Base-by-base conservation (phyloP, 2,329 filamentous ascomycete species). In the Alternaria arborescens region DNA sequence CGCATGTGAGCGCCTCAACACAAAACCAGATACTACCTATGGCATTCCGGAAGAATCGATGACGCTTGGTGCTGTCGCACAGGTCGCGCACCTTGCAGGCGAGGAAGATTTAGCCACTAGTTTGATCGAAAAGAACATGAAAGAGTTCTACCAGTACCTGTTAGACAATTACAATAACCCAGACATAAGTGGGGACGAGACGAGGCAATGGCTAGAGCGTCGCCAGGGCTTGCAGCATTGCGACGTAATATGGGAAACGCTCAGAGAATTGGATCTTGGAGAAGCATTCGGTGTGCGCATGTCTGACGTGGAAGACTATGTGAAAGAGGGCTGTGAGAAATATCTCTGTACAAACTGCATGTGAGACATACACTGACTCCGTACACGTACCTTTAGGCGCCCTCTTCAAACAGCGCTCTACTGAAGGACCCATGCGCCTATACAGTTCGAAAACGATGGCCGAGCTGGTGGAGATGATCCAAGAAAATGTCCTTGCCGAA, bases 331-430 rank as follows among this genome's bases (percentile, higher is more conserved):
- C 5, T 46, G 40, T 28, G 6, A 26, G 24, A 26, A 26, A 26
- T 26, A 26, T 26, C 0, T 6, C 24, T 26, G 24, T 8, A 0
- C 24, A 0, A 26, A 26, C 24, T 26, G 24, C 7, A 26, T 26
- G 24, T 26, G 0, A 26, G 24, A 26, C 7, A 26, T 26, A 26
- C 24, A 8, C 24, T 26, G 24, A 26, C 24, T 26, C 24, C 24
- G 24, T 26, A 26, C 24, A 26, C 24, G 24, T 26, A 26, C 24
- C 24, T 26, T 26, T 7, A 26, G 24, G 24, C 24, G 7, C 52
- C 18, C 14, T 44, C 14, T 34, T 58, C 42, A 26, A 47, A 30
- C 22, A 47, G 18, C 55, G 47, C 48, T 58, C 52, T 32, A 46
- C 30, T 28, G 16, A 53, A 53, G 55, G 55, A 12, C 47, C 38